Base-by-base conservation (phyloP, 805 yeast species). In the Scheffersomyces spartinae region DNA sequence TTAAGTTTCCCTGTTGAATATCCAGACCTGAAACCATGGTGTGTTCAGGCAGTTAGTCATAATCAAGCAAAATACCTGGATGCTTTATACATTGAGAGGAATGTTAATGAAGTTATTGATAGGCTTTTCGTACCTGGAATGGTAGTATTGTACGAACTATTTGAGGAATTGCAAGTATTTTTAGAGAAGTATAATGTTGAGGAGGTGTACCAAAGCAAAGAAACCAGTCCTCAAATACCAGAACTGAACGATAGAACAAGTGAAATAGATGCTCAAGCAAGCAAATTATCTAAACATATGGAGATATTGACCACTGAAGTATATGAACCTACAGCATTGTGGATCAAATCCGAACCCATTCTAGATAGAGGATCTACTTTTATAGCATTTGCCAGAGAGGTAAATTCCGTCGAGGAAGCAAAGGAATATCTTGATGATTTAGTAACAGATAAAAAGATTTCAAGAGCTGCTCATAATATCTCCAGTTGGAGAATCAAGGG, bases 331-430 rank as follows among this genome's bases (percentile, higher is more conserved):
- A 7, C 18, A 12, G 24, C 26, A 4, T 26, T 37, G 1, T 91
- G 97, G 97, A 42, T 54, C 1, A 61, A 64, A 7, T 77, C 94
- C 1, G 93, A 80, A 2, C 80, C 93, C 0, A 65, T 86, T 2
- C 54, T 64, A 1, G 98, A 88, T 47, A 56, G 96, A 29, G 84
- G 82, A 9, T 84, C 95, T 0, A 75, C 83, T 1, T 88, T 88
- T 39, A 65, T 84, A 26, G 96, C 80, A 0, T 79, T 72, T 44
- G 83, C 86, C 0, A 56, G 72, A 18, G 52, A 48, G 24, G 88
- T 76, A 0, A 44, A 61, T 10, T 63, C 79, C 0, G 76, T 74
- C n/a, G 72, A 70, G 3, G 84, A 86, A 30, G 93, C 85, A 2
- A 46, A 59, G 29, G 53, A 51, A 5, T 60, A 55, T 18, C 43